A percentile compares a stretch with the other conserved stretches of the same genome.
Conservation (phyloP, 2,329 filamentous ascomycete species). For the Beauveria pseudobassiana region DNA sequence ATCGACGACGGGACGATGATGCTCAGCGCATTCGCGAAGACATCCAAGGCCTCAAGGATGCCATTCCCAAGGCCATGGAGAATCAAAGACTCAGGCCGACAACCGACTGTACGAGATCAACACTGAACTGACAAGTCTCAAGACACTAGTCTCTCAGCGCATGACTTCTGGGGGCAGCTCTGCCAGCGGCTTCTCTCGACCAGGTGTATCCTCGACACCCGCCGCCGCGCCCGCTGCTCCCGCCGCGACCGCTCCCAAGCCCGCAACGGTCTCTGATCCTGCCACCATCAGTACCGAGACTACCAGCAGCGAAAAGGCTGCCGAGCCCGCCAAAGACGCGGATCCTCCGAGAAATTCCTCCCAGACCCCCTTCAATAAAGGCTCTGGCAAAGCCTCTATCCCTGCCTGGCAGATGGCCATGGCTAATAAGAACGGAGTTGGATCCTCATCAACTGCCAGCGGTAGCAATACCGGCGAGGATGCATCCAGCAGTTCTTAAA, state of each 20-base stretch:
- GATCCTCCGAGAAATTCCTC: constrained; percentile 27
- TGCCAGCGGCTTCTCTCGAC: constrained; percentile 10
- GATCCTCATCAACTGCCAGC: constrained; percentile 18
- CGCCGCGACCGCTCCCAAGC: background rate
- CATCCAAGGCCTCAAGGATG: constrained; percentile 70
- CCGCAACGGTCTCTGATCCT: constrained; percentile 14
- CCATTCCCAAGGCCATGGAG: constrained; percentile 82
- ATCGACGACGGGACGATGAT: constrained; percentile 78
- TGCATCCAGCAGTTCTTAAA: constrained; percentile 13
- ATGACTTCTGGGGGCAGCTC: constrained; percentile 35
- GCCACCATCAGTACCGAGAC: constrained; percentile 18
- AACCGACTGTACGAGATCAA: constrained; percentile 76
- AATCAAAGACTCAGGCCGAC: constrained; percentile 82
- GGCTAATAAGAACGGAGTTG: constrained; percentile 41
- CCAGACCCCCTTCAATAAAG: constrained; percentile 22
- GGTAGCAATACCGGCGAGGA: constrained; percentile 18
- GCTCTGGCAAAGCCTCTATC: constrained; percentile 57
- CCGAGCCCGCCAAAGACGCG: constrained; percentile 19
- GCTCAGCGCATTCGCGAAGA: constrained; percentile 80
- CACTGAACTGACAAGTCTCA: constrained; percentile 82
- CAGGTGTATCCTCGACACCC: background rate
- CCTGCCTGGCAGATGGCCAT: constrained; percentile 75
- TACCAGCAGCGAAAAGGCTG: constrained; percentile 19
- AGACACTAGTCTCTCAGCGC: constrained; percentile 68
- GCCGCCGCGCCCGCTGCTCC: constrained; percentile 2